phyloP scores from a whole-genome alignment of 495 filamentous ascomycete species.

The Penicillium malachiteum region DNA sequence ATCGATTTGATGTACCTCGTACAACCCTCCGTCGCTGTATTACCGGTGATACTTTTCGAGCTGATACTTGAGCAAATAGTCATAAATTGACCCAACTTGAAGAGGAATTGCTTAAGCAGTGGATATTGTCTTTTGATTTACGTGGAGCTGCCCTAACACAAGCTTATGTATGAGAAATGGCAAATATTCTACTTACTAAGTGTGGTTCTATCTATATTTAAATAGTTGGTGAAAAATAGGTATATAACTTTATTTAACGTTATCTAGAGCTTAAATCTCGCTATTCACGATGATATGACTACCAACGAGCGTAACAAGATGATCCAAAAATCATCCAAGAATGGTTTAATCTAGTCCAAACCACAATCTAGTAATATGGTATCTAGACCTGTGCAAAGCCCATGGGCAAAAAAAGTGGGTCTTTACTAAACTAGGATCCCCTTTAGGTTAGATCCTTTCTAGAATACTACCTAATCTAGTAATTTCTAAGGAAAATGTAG shows the following conservation, averaged over 20 bases:
- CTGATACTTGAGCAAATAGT: too few relatives aligned
- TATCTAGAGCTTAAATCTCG: constrained; percentile 26
- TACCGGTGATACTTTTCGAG: too few relatives aligned
- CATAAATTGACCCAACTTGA: constrained; percentile 5
- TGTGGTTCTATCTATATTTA: not conserved
- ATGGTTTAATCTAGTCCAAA: constrained; percentile 42
- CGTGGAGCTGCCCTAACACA: constrained; percentile 3
- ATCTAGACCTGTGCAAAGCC: too few relatives aligned
- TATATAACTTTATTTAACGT: constrained; percentile 29
- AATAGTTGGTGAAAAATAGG: constrained; percentile 22
- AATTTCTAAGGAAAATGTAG: too few relatives aligned
- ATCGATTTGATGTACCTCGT: too few relatives aligned
- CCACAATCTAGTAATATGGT: constrained; percentile 32
- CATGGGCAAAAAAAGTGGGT: too few relatives aligned
- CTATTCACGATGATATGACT: constrained; percentile 30
- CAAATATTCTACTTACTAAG: constrained; percentile 8
- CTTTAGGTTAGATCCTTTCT: too few relatives aligned
- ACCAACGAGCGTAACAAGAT: constrained; percentile 33
- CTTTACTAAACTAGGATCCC: too few relatives aligned
- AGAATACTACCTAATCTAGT: too few relatives aligned
- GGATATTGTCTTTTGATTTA: too few relatives aligned
- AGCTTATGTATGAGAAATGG: constrained; percentile 8
- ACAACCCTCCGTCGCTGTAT: too few relatives aligned
- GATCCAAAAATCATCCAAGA: constrained; percentile 29
- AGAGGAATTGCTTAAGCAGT: constrained; percentile 3